A percentile compares a stretch with the other conserved stretches of the same genome.
Evolutionary conservation across 2,329 filamentous ascomycete genomes (phyloP).

Genomic region (Colletotrichum horii): DNA sequence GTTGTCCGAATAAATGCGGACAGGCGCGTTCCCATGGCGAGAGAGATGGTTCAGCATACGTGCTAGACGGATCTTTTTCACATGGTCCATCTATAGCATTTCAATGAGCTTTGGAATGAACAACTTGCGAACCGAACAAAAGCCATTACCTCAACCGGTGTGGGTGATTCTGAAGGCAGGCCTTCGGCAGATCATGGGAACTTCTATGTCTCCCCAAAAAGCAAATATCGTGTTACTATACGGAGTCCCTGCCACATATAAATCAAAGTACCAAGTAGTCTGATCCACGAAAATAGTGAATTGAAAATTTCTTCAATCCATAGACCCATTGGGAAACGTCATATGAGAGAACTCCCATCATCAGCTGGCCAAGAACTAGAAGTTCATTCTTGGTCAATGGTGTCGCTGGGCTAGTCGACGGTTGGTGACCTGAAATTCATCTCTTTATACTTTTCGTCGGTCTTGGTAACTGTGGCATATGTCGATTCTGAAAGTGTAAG

Average conservation of each 20-base stretch:
- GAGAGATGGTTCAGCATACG: background rate
- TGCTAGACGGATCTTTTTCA: background rate
- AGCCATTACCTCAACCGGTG: background rate
- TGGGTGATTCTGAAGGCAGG: background rate
- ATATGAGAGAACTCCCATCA: background rate
- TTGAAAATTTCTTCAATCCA: background rate
- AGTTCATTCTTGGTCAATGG: background rate
- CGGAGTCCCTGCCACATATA: background rate
- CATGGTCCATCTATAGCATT: background rate
- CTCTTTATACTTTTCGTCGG: background rate
- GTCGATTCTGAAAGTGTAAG: background rate
- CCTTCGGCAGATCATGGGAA: background rate
- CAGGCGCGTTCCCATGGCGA: background rate
- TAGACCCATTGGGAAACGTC: background rate
- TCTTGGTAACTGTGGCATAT: background rate
- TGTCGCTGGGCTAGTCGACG: background rate
- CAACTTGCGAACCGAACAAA: background rate
- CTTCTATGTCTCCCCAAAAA: background rate
- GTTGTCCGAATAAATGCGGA: background rate
- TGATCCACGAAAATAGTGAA: background rate
- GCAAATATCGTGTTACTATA: background rate
- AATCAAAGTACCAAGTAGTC: background rate
- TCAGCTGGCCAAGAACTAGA: background rate
- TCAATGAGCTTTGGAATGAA: background rate
- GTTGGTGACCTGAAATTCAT: background rate